phyloP scores from a whole-genome alignment of 306 rosid species.

The Senna siamea region DNA sequence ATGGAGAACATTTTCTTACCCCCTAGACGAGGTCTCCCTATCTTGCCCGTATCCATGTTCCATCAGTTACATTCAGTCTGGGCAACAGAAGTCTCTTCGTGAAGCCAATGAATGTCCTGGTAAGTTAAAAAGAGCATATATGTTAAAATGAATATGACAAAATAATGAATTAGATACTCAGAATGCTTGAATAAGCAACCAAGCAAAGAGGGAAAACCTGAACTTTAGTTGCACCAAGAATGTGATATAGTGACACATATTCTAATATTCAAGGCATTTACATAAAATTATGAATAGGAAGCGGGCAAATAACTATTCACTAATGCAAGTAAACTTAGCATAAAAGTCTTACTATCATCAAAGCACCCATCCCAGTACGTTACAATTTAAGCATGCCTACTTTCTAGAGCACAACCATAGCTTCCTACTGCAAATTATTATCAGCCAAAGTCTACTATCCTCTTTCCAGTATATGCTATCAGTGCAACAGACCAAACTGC shows the following conservation, averaged over 20 bases:
- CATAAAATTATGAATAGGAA: background rate
- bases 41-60: constrained; percentile 26
- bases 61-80: constrained; percentile 28
- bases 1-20: constrained; percentile 25
- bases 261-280: background rate
- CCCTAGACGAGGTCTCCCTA: constrained; percentile 38
- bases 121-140: constrained; percentile 18
- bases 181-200: background rate
- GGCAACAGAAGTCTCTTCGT: constrained; percentile 41
- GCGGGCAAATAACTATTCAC: background rate
- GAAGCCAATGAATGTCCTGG: constrained; percentile 50
- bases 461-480: background rate
- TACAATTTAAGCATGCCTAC: background rate
- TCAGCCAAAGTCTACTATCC: background rate
- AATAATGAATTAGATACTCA: constrained; percentile 12
- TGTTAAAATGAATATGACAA: constrained; percentile 30
- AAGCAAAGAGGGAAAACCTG: background rate
- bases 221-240: background rate
- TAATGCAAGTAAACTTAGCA: background rate
- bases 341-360: background rate
- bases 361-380: background rate
- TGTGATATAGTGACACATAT: background rate
- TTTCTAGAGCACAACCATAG: background rate
- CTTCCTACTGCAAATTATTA: background rate
- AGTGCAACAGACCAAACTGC: background rate